Base-by-base conservation (phyloP, 805 yeast species). In the Candida yuanshanica region DNA sequence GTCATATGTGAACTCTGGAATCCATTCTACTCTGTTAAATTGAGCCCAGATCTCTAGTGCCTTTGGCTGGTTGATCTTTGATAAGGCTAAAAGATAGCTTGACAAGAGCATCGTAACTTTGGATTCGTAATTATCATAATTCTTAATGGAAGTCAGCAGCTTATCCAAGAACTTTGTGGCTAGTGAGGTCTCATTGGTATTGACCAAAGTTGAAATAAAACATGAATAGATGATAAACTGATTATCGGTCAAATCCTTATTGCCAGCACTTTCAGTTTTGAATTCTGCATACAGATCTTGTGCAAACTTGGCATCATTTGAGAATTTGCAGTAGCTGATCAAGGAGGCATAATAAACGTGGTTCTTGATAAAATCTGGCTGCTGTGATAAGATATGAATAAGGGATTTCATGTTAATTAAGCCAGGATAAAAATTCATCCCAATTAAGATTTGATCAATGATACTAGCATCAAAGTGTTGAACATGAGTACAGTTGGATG, bases 161-260 rank as follows among this genome's bases (percentile, higher is more conserved):
- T 69, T 64, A 53, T 82, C 84, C 50, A 83, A 61, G 42, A 81
- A 70, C 43, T 71, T 66, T 1, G 82, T 69, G 4, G 87, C 80
- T 32, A 71, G 49, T 8, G 66, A 63, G 27, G 69, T 48, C 47
- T 79, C 74, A 32, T 71, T 74, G 34, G 75, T 73, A 38, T 65
- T 62, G 11, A 78, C 67, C 39, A 83, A 62, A 2, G 81, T 68
- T 25, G 77, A 69, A 26, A 82, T 66, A 43, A 79, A 61, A 33
- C 65, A 58, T 1, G 77, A 60, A 52, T 81, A 81, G 24, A 81
- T 69, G 25, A 61, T 57, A 48, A 67, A 73, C 49, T 76, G 79
- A 26, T 65, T 55, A 3, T 54, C 46, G 20, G 50, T 49, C 34
- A 72, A 39, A 1, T 42, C 29, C 5, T 51, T 43, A 27, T 43